Evolutionary conservation across 768 basidiomycete genomes (phyloP), one percentile per base, ranked within the genome.

Genomic region (Pholiota microspora): DNA sequence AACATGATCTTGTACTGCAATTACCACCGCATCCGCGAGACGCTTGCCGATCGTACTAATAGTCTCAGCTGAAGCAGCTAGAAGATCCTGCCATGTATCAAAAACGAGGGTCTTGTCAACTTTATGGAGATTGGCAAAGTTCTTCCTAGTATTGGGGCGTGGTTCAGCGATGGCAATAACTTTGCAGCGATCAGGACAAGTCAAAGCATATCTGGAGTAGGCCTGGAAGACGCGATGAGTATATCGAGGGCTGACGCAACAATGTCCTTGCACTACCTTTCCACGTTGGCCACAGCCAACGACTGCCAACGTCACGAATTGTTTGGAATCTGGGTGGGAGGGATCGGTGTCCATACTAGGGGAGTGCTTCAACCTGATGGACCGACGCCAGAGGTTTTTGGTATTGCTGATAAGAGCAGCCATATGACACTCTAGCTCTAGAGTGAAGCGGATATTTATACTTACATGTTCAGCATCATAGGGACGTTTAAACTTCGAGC

Each of bases 91-190:
- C 86, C 88, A 94, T 8, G 83, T 77, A 12, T 73, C 64, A 63
- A 93, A 94, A 36, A 85, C 81, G 34, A 87, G 83, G 1, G 85
- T 82, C n/a, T 72, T 62, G 56, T 92, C 85, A 54, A 94, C 70
- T 0, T 74, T 68, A 62, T 92, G 80, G 0, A 71, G 64, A 15
- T 76, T 66, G 5, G 84, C 81, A 60, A 92, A 86, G 54, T 73
- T 67, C 32, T 73, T 67, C 48, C 80, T 83, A 1, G 91, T 86
- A 54, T 83, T 79, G 3, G 78, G 76, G 16, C 90, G 82, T 2
- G 92, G 92, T 58, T 95, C 93, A 13, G 90, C 92, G 54, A 94
- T 88, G 18, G 92, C 86, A 15, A 94, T 87, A 36, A 95, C 77
- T 66, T 83, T 88, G 77, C 88, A 90, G 25, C 69, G 69, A 3